Evolutionary conservation across 306 rosid genomes (phyloP).

Genomic region (Cyamopsis tetragonoloba): DNA sequence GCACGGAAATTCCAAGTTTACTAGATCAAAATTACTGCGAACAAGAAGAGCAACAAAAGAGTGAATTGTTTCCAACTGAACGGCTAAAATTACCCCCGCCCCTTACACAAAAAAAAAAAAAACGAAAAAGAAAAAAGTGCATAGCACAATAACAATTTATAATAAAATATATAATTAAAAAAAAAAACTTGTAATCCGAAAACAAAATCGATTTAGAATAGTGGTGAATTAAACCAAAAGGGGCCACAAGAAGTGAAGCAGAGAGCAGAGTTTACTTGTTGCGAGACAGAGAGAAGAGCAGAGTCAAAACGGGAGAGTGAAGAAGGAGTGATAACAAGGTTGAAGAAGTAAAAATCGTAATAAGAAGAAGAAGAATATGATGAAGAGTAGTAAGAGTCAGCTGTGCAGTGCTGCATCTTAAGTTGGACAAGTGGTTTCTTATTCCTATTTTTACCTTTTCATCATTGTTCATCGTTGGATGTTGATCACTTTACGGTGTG

Average conservation of each 20-base stretch:
- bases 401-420: slow-evolving; percentile 12
- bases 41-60: slow-evolving; percentile 3
- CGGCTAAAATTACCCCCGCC: background rate
- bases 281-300: slow-evolving; percentile 6
- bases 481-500: slow-evolving; percentile 20
- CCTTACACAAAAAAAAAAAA: background rate
- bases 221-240: background rate
- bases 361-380: background rate
- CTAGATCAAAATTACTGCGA: slow-evolving; percentile 6
- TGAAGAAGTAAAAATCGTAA: background rate
- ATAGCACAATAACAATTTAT: background rate
- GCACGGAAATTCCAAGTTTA: slow-evolving; percentile 8
- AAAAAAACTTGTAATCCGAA: slow-evolving; percentile 5
- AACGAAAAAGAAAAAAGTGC: background rate
- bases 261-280: slow-evolving; percentile 36
- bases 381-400: slow-evolving; percentile 7
- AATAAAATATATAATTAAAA: background rate
- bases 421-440: slow-evolving; percentile 29
- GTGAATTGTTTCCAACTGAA: background rate
- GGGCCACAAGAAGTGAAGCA: slow-evolving; percentile 8
- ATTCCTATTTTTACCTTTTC: background rate
- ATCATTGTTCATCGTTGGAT: too few relatives aligned
- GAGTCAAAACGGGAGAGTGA: slow-evolving; percentile 9
- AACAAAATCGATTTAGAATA: slow-evolving; percentile 15
- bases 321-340: slow-evolving; percentile 18